These are phyloP conservation scores for Saccharomyces hybrid DNA, from an alignment of 1,139 yeast species.

Conservation along the genomic window DNA sequence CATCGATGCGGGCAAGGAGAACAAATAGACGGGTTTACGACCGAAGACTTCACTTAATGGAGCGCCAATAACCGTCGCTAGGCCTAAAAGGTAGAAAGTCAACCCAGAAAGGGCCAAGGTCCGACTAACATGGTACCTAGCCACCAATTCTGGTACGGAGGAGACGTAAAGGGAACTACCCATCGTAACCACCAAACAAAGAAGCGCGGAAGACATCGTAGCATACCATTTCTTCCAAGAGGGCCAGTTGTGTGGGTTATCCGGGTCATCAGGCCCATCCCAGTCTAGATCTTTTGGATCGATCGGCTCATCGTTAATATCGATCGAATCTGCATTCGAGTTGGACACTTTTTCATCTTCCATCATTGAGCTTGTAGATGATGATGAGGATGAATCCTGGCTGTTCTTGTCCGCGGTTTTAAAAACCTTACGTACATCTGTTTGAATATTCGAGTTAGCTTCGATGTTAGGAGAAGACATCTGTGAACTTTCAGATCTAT, in stretches of 20 bases:
- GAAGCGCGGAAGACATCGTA: constrained; percentile 53
- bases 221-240: constrained; percentile 52
- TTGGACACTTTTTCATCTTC: not conserved
- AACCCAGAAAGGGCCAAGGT: constrained; percentile 59
- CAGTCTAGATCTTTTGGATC: constrained; percentile 45
- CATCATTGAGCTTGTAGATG: not conserved
- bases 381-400: not conserved
- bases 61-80: constrained; percentile 70
- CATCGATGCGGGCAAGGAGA: constrained; percentile 60
- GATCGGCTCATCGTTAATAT: constrained; percentile 7
- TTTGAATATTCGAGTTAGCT: not conserved
- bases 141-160: constrained; percentile 48
- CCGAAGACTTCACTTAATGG: constrained; percentile 71
- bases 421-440: not conserved
- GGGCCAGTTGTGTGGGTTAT: constrained; percentile 62
- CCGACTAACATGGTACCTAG: constrained; percentile 43
- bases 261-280: constrained; percentile 55
- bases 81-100: constrained; percentile 64
- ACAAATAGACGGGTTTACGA: constrained; percentile 52
- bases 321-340: not conserved
- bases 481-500: not conserved
- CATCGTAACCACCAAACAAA: constrained; percentile 60
- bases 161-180: constrained; percentile 64
- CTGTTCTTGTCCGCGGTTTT: not conserved
- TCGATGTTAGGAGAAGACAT: not conserved